Percentiles rank a stretch among this genome's conserved stretches.
Evolutionary conservation across 192 early-diverging fungal species (phyloP).

Genomic region (Podochytrium sp.): DNA sequence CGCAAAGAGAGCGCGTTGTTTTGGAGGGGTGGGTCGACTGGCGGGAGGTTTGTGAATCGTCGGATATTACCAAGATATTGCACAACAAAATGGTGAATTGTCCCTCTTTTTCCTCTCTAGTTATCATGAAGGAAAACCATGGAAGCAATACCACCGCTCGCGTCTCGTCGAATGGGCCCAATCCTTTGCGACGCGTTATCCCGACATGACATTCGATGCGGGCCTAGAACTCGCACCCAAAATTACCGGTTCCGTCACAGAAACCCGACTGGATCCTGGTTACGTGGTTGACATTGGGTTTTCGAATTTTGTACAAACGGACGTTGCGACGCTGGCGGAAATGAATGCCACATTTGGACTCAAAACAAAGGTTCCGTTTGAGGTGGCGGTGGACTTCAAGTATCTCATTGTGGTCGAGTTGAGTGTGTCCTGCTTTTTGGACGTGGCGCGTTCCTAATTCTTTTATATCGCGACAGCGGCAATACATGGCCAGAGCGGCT

Average conservation of each 20-base stretch:
- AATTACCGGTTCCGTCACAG: too few relatives aligned
- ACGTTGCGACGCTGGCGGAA: neutral
- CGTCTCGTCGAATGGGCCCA: slow-evolving; percentile 6
- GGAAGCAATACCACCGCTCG: neutral
- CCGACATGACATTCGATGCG: neutral
- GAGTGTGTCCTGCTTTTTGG: too few relatives aligned
- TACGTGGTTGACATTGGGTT: too few relatives aligned
- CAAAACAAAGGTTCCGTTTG: neutral
- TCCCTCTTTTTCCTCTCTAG: too few relatives aligned
- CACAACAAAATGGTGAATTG: too few relatives aligned
- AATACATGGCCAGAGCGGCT: slow-evolving; percentile 7
- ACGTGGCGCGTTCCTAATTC: too few relatives aligned
- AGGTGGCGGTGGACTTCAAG: slow-evolving; percentile 19
- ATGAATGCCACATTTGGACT: neutral
- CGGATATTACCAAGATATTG: too few relatives aligned
- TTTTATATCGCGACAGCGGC: too few relatives aligned
- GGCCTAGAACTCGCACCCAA: neutral
- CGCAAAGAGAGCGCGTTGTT: neutral
- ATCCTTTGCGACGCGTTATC: neutral
- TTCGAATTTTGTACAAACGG: neutral
- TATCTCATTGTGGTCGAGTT: slow-evolving; percentile 24
- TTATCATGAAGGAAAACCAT: neutral
- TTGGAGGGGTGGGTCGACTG: neutral
- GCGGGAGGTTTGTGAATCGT: neutral
- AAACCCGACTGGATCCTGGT: too few relatives aligned